These are phyloP conservation scores for Lotus japonicus DNA, from an alignment of 306 rosid genomes.

Conservation along the genomic window DNA sequence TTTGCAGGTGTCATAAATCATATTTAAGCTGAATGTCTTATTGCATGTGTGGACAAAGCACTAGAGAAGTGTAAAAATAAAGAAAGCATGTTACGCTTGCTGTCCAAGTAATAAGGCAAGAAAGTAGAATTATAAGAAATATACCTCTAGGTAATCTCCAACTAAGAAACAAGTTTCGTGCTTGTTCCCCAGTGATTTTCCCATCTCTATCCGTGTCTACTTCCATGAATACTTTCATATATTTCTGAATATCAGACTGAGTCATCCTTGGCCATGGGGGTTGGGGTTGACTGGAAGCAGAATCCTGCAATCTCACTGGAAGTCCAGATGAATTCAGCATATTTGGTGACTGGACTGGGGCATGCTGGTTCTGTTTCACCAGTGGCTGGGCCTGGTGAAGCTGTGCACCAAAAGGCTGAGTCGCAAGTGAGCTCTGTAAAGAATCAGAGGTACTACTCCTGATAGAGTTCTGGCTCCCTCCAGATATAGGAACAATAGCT, in stretches of 20 bases:
- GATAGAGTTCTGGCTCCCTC: slow-evolving; percentile 44
- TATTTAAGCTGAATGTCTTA: too few relatives aligned
- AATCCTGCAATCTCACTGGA: slow-evolving; percentile 39
- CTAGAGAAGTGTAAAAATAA: slow-evolving; percentile 5
- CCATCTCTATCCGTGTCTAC: slow-evolving; percentile 98
- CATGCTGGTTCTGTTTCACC: slow-evolving; percentile 46
- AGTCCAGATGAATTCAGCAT: slow-evolving; percentile 36
- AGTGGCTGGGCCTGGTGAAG: slow-evolving; percentile 41
- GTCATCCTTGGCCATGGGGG: slow-evolving; percentile 86
- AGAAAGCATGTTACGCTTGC: background rate
- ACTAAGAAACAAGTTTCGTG: slow-evolving; percentile 84
- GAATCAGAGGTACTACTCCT: slow-evolving; percentile 40
- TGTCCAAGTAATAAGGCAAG: slow-evolving; percentile 17
- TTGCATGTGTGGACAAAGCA: background rate
- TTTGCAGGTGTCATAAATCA: background rate
- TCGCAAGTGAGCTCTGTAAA: slow-evolving; percentile 40
- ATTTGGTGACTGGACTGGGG: slow-evolving; percentile 32
- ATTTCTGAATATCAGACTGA: slow-evolving; percentile 77
- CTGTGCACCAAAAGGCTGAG: slow-evolving; percentile 49
- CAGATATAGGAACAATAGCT: slow-evolving; percentile 42
- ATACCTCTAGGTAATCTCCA: slow-evolving; percentile 96
- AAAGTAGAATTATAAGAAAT: slow-evolving; percentile 7
- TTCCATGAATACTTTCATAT: slow-evolving; percentile 76
- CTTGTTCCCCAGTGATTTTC: slow-evolving; percentile 91
- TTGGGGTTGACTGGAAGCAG: slow-evolving; percentile 61